Conservation (phyloP, 2,329 filamentous ascomycete species). For the Aspergillus sp. region DNA sequence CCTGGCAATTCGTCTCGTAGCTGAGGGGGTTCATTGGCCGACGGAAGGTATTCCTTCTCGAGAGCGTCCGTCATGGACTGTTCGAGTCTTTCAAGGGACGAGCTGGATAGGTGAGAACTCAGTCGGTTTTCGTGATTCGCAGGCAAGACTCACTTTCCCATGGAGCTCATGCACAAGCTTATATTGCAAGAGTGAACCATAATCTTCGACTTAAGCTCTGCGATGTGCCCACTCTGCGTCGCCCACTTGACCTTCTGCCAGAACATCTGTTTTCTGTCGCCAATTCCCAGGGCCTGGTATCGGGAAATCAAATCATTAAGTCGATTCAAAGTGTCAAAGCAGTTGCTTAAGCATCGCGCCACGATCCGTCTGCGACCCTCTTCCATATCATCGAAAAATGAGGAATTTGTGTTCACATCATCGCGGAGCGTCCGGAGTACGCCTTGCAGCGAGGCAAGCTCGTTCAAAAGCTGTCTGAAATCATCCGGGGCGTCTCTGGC, state of each 20-base stretch:
- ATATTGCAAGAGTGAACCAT: slow-evolving; percentile 22
- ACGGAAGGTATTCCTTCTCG: slow-evolving; percentile 9
- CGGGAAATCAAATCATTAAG: slow-evolving; percentile 14
- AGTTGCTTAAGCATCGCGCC: slow-evolving; percentile 15
- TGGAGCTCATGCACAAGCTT: slow-evolving; percentile 19
- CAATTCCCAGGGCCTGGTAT: slow-evolving; percentile 13
- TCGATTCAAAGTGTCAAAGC: slow-evolving; percentile 14
- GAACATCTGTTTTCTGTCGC: slow-evolving; percentile 13
- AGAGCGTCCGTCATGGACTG: slow-evolving; percentile 13
- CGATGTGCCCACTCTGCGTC: slow-evolving; percentile 17
- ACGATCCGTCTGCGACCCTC: slow-evolving; percentile 14
- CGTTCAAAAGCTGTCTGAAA: slow-evolving; percentile 19
- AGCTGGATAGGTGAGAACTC: slow-evolving; percentile 8
- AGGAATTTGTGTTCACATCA: slow-evolving; percentile 14
- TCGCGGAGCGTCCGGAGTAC: slow-evolving; percentile 14
- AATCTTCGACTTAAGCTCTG: slow-evolving; percentile 19
- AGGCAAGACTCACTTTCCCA: slow-evolving; percentile 15
- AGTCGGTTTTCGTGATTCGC: background rate
- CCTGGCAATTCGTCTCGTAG: background rate
- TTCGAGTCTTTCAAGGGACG: slow-evolving; percentile 16
- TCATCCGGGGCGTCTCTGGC: slow-evolving; percentile 19
- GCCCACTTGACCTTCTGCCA: slow-evolving; percentile 22
- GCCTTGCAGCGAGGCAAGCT: slow-evolving; percentile 19
- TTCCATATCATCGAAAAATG: slow-evolving; percentile 14
- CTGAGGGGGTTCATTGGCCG: slow-evolving; percentile 1